phyloP scores from a whole-genome alignment of 2,329 filamentous ascomycete species.

The Aspergillus piperis region DNA sequence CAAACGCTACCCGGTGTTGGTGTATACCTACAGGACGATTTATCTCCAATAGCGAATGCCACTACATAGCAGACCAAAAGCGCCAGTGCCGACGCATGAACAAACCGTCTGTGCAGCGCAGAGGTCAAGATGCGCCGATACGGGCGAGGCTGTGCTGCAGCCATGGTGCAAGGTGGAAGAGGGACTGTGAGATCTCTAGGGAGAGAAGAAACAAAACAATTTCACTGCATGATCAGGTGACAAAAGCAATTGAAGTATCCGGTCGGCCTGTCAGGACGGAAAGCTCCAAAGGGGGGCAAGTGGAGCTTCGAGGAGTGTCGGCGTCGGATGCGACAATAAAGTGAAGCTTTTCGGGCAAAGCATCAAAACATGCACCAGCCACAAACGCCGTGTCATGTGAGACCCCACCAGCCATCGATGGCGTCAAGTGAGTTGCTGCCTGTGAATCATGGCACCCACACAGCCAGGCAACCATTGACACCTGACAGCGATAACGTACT shows the following conservation, averaged over 20 bases:
- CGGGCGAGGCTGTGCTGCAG: conserved; percentile 41
- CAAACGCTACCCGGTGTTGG: not conserved
- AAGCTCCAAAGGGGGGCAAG: conserved; percentile 2
- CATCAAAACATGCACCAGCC: conserved; percentile 38
- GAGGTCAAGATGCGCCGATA: conserved; percentile 93
- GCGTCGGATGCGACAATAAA: conserved; percentile 22
- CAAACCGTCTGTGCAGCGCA: conserved; percentile 82
- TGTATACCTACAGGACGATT: conserved; percentile 64
- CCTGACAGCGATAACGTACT: not conserved
- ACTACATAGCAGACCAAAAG: conserved; percentile 72
- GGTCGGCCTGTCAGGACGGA: not conserved
- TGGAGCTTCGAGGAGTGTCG: conserved; percentile 9
- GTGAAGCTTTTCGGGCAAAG: conserved; percentile 32
- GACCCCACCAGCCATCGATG: conserved; percentile 9
- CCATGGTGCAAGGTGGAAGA: conserved; percentile 37
- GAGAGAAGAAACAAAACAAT: conserved; percentile 17
- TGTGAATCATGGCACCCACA: conserved; percentile 28
- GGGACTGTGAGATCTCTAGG: conserved; percentile 27
- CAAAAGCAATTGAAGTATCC: not conserved
- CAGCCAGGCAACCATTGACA: conserved; percentile 15
- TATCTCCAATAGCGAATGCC: conserved; percentile 68
- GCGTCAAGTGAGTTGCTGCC: conserved; percentile 35
- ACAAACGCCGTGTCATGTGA: conserved; percentile 31
- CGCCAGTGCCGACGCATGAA: conserved; percentile 70
- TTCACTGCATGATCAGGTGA: conserved; percentile 27